Evolutionary conservation across 345 rosid species (phyloP), one percentile per base, ranked within the genome.

Genomic region (Kandelia obovata): DNA sequence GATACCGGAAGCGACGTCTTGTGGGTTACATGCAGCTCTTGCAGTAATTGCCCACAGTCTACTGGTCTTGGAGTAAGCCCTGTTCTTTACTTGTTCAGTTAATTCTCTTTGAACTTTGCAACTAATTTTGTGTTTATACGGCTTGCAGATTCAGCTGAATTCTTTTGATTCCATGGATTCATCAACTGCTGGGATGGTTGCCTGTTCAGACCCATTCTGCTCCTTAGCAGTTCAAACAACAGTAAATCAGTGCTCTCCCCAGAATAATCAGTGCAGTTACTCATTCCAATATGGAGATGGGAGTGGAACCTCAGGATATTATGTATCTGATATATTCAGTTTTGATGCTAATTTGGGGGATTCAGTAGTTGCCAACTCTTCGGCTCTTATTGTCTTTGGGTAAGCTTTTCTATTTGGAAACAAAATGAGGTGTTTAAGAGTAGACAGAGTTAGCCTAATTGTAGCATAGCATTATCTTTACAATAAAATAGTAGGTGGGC

Each of bases 1-100:
- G 99, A 95, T 78, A 95, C 97, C 8, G 97, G 98, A 77, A 94
- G 98, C 35, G 96, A 94, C 55, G 86, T 91, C 68, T 80, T 94
- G 75, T 94, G 98, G 98, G 92, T 94, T 39, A 77, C 86, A 77
- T 94, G 98, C 75, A 80, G 81, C 76, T 80, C 96, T 62, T 91
- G 98, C 83, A 79, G 65, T 71, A 79, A 91, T 69, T 94, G 97
- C 73, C 98, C 98, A 37, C 86, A 76, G 52, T 73, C 92, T 49
- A 92, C 97, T 79, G 99, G 90, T 74, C 96, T 95, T 60, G 94
- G 96, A 72, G 99, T 90, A 86, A 75, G 55, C 63, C 47, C 64
- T 60, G 53, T 19, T 76, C 83, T 75, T 58, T 57, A 43, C 39
- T 49, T 64, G 49, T 69, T 59, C 43, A 0, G 27, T 30, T 71